Percentiles rank a stretch among this genome's conserved stretches.
These are phyloP conservation scores for Scheffersomyces segobiensis DNA, from an alignment of 1,139 yeast species.

Conservation along the genomic window DNA sequence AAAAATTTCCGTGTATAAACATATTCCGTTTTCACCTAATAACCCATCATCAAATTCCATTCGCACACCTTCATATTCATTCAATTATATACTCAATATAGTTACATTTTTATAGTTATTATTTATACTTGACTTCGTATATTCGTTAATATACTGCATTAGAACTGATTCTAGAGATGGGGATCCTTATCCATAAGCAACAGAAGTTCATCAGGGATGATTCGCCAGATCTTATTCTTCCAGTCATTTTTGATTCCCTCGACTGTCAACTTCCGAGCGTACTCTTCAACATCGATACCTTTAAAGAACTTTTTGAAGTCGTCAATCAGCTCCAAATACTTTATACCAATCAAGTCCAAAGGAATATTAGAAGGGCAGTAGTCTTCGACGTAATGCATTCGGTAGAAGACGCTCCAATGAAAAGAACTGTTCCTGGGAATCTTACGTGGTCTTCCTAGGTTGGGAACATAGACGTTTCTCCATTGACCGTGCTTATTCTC, in stretches of 20 bases:
- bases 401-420: slow-evolving; percentile 67
- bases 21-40: slow-evolving; percentile 1
- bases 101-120: background rate
- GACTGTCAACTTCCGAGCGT: slow-evolving; percentile 13
- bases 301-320: slow-evolving; percentile 11
- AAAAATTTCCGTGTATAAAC: background rate
- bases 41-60: background rate
- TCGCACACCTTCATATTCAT: background rate
- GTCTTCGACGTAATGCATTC: slow-evolving; percentile 45
- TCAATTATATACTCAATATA: slow-evolving; percentile 1
- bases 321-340: slow-evolving; percentile 20
- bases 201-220: slow-evolving; percentile 44
- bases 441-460: slow-evolving; percentile 50
- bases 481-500: slow-evolving; percentile 49
- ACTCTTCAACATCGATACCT: slow-evolving; percentile 9
- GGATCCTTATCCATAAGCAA: slow-evolving; percentile 11
- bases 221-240: slow-evolving; percentile 28
- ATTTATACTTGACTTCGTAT: slow-evolving; percentile 8
- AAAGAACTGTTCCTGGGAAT: slow-evolving; percentile 48
- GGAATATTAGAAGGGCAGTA: slow-evolving; percentile 51
- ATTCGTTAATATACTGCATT: slow-evolving; percentile 14
- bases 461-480: slow-evolving; percentile 50
- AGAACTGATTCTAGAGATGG: slow-evolving; percentile 9
- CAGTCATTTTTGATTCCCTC: slow-evolving; percentile 24
- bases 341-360: slow-evolving; percentile 19